A percentile compares a stretch with the other conserved stretches of the same genome.
Conservation (phyloP, 2,329 filamentous ascomycete species). For the Didymella pomorum region DNA sequence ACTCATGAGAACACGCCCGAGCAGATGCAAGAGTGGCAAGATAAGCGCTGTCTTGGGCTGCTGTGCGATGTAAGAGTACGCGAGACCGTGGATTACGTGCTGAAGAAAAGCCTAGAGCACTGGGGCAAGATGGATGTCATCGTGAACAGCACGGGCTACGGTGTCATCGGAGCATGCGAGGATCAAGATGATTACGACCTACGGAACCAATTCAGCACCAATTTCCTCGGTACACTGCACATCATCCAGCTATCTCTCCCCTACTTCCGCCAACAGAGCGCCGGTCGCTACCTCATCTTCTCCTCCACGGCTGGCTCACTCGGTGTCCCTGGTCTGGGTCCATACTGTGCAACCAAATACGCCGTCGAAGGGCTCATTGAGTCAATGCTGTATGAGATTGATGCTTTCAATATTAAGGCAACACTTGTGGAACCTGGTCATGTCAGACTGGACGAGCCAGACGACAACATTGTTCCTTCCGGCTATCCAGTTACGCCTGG, state of each 20-base stretch:
- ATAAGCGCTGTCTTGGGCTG: conserved; percentile 74
- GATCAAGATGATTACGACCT: conserved; percentile 96
- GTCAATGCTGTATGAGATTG: conserved; percentile 95
- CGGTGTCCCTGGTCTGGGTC: conserved; percentile 91
- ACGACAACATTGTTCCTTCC: conserved; percentile 52
- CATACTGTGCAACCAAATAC: conserved; percentile 97
- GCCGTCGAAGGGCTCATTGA: conserved; percentile 95
- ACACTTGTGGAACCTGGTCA: conserved; percentile 92
- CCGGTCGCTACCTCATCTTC: conserved; percentile 90
- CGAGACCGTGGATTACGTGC: conserved; percentile 75
- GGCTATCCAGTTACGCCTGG: conserved; percentile 39
- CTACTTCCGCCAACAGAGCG: conserved; percentile 78
- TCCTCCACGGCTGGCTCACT: conserved; percentile 90
- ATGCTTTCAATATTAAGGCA: conserved; percentile 89
- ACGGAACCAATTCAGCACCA: conserved; percentile 95
- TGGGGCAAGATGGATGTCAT: conserved; percentile 89
- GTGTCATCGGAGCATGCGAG: conserved; percentile 93
- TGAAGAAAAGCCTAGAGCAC: conserved; percentile 73
- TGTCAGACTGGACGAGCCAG: conserved; percentile 83
- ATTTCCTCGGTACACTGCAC: conserved; percentile 94
- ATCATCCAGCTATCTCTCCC: conserved; percentile 90
- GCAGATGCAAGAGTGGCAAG: conserved; percentile 75
- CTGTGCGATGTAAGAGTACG: conserved; percentile 89
- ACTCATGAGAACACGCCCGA: conserved; percentile 77
- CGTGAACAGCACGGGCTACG: conserved; percentile 90